These are phyloP conservation scores for Coemansia sp. DNA, from an alignment of 192 early-diverging fungal genomes.

Conservation along the genomic window DNA sequence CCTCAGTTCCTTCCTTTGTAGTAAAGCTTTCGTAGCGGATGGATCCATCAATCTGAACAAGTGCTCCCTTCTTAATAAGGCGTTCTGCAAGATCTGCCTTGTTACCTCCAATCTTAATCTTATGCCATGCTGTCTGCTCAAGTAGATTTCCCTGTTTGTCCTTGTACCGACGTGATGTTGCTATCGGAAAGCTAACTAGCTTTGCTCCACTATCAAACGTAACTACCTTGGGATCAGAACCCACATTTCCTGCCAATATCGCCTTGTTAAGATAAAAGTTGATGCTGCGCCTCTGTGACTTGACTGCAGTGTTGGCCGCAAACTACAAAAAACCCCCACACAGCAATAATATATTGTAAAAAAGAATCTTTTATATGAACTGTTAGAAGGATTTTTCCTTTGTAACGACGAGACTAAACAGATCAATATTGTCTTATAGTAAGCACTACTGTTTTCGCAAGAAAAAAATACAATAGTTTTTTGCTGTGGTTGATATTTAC, in stretches of 20 bases:
- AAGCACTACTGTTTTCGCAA: no score
- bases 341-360: neutral
- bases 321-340: conserved; percentile 18
- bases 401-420: no score
- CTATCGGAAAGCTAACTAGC: conserved; percentile 61
- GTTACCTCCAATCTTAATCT: conserved; percentile 48
- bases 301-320: conserved; percentile 7
- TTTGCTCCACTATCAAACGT: conserved; percentile 49
- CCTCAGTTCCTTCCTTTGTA: conserved; percentile 62
- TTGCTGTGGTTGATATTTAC: conserved; percentile 18
- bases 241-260: conserved; percentile 64
- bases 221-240: conserved; percentile 57
- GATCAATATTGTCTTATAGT: no score
- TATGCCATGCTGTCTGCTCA: conserved; percentile 71
- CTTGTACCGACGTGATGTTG: conserved; percentile 62
- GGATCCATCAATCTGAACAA: conserved; percentile 64
- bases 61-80: conserved; percentile 61
- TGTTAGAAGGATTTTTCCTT: neutral
- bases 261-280: conserved; percentile 61
- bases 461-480: no score
- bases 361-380: neutral
- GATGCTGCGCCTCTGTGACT: conserved; percentile 27
- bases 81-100: conserved; percentile 20
- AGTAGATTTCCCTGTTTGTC: conserved; percentile 65
- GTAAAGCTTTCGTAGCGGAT: conserved; percentile 64